Evolutionary conservation across 805 yeast species (phyloP), one percentile per base, ranked within the genome.

Genomic region (Kodamaea hsintzibuensis): DNA sequence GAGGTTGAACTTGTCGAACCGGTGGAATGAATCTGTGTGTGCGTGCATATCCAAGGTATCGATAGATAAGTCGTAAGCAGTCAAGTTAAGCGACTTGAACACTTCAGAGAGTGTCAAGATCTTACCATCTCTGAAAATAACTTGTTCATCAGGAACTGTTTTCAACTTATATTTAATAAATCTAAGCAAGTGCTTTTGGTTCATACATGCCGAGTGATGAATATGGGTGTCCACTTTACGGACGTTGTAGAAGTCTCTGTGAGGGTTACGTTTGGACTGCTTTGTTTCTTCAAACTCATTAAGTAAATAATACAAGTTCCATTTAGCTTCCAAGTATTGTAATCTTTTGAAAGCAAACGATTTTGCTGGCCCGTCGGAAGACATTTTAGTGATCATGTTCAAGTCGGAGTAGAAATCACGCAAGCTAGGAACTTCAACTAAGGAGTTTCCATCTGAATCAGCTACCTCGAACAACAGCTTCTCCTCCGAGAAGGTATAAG

Each of bases 21-120:
- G 82, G 71, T 95, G 99, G 81, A 95, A 95, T 0, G 98, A 89
- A 65, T 95, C 99, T 59, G 92, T 89, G 70, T 95, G 99, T 4
- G 99, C 99, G 72, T 95, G 99, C 99, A 95, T 95, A 72, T 95
- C 99, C 60, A 95, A 80, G 1, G 99, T 96, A 65, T 95, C 99
- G 63, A 95, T 95, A 54, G 96, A 88, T 55, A 95, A 78, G 67
- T 95, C 99, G 67, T 96, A 95, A 1, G 98, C 98, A 0, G 97
- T 87, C 56, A 95, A 80, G 53, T 90, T 86, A 69, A 95, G 80
- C 38, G 98, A 91, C 65, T 91, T 82, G 73, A 95, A 95, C 47
- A 95, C 99, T 68, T 93, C 87, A n/a, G 79, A 82, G 60, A 95
- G 79, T 0, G 98, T 88, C 64, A 95, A 80, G 7, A 91, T 82